Base-by-base conservation (phyloP, 2,329 filamentous ascomycete genomes). In the Westerdykella aurantiaca region DNA sequence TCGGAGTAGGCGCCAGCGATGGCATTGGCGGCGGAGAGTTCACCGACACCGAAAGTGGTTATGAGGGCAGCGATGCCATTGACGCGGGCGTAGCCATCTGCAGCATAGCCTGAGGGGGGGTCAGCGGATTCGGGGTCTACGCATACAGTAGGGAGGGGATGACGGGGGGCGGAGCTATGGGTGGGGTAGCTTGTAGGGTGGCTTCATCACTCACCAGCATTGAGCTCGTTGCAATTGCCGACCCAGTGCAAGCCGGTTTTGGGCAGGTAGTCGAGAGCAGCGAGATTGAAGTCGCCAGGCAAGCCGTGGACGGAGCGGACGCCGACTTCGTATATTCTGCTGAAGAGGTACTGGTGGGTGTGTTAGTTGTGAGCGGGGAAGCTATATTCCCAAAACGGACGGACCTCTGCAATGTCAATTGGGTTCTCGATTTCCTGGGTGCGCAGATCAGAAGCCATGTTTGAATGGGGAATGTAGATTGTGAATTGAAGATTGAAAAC, bases 191-290 rank as follows among this genome's bases (percentile, higher is more conserved):
- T 39, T 31, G 38, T 31, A 23, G 18, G 44, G 22, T 21, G 23
- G 45, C 37, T 44, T 44, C 31, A 51, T 44, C 31, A 51, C 60
- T 31, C 45, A 76, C 74, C 74, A 42, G 76, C 77, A 60, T 80
- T 80, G 42, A 82, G 70, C 60, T 82, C 79, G 61, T 82, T 82
- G 60, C 72, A 75, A 56, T 80, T 82, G 49, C 79, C 79, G 4
- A 80, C 75, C 79, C 79, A 82, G 37, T 71, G 61, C 17, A 82
- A 64, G 12, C 72, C 77, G 39, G 65, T 68, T 44, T 76, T 76
- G 18, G 74, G 68, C 14, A 82, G 61, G 53, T 80, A 80, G 60
- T 82, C 79, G 43, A 82, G 68, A 21, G 77, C 74, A 9, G 70
- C 70, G 42, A 70, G 63, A 41, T 72, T 70, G 58, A 69, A 70